phyloP scores from a whole-genome alignment of 331 rosid species.

The Rosa hybrid region DNA sequence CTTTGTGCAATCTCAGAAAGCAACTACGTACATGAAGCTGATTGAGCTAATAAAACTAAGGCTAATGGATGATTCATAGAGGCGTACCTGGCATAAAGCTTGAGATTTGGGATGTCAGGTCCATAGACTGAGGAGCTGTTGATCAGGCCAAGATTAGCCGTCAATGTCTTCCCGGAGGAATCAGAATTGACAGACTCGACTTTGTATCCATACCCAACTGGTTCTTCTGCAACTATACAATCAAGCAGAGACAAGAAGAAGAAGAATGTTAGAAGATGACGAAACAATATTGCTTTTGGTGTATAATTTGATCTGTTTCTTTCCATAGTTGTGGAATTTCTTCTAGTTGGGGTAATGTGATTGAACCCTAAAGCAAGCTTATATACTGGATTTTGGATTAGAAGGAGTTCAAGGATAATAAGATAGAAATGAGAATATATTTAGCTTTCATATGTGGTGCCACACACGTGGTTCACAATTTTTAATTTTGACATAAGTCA shows the following conservation, averaged over 20 bases:
- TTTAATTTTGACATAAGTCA: background rate
- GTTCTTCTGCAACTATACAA: background rate
- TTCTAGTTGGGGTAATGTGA: background rate
- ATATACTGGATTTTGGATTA: background rate
- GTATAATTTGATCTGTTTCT: background rate
- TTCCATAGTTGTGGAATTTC: background rate
- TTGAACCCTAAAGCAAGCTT: background rate
- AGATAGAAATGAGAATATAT: background rate
- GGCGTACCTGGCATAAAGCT: constrained; percentile 56
- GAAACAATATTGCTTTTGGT: constrained; percentile 1
- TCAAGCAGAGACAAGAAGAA: background rate
- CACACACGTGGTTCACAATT: background rate
- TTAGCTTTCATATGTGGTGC: background rate
- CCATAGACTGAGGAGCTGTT: constrained; percentile 54
- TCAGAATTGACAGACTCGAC: constrained; percentile 29
- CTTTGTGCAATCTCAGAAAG: background rate
- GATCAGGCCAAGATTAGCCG: constrained; percentile 60
- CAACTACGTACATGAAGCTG: background rate
- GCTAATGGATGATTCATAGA: background rate
- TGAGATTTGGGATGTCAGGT: constrained; percentile 57
- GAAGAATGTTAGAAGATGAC: background rate
- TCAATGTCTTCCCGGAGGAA: constrained; percentile 31
- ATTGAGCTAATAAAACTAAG: background rate
- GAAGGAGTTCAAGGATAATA: background rate
- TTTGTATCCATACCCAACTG: constrained; percentile 59